Evolutionary conservation across 2,329 filamentous ascomycete genomes (phyloP).

Genomic region (Aschersonia sp.): DNA sequence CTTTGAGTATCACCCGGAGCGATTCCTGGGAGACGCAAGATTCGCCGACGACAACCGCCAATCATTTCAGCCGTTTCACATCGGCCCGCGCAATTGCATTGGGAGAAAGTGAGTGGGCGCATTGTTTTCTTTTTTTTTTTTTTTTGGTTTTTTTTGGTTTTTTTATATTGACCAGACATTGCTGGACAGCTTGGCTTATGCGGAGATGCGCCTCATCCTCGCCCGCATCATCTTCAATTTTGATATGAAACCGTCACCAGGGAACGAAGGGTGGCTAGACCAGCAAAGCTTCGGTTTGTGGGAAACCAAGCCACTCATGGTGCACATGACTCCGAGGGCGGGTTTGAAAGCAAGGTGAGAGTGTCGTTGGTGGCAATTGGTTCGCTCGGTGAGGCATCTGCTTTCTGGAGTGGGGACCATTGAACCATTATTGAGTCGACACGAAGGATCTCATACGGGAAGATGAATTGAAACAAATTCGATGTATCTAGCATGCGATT

Average conservation of each 20-base stretch:
- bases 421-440: too few relatives aligned
- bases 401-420: too few relatives aligned
- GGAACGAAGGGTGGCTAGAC: not conserved
- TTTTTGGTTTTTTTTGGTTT: too few relatives aligned
- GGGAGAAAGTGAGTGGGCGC: constrained; percentile 5
- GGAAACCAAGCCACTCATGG: not conserved
- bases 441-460: too few relatives aligned
- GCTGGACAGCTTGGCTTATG: constrained; percentile 13
- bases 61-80: constrained; percentile 13
- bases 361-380: too few relatives aligned
- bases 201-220: constrained; percentile 15
- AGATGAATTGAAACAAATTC: too few relatives aligned
- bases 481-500: too few relatives aligned
- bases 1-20: constrained; percentile 20
- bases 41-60: constrained; percentile 11
- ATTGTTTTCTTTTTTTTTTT: not conserved
- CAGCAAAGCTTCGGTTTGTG: not conserved
- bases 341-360: not conserved
- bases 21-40: constrained; percentile 14
- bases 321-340: not conserved
- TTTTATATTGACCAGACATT: not conserved
- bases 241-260: not conserved
- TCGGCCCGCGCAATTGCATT: constrained; percentile 16
- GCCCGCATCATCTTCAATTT: constrained; percentile 4
- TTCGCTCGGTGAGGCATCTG: too few relatives aligned